Conservation (phyloP, 306 rosid genomes). For the Coriaria nepalensis region DNA sequence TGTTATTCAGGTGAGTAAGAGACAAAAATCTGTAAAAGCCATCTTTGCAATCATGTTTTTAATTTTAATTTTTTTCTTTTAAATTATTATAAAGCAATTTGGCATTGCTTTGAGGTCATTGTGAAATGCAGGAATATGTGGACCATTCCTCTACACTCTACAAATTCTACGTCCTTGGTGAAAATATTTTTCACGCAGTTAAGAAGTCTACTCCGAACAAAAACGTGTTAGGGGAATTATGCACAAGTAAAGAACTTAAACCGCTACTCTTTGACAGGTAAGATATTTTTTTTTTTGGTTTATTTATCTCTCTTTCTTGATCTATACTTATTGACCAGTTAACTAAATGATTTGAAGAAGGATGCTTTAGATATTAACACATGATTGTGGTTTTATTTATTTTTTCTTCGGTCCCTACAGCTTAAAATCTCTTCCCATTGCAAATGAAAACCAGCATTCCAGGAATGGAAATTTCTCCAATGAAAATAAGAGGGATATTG, state of each 20-base stretch:
- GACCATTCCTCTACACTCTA: constrained; percentile 79
- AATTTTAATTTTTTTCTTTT: neutral
- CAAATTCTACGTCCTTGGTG: constrained; percentile 75
- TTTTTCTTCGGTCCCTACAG: too few relatives aligned
- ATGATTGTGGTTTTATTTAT: too few relatives aligned
- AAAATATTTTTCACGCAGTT: constrained; percentile 61
- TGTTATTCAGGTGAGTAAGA: constrained; percentile 46
- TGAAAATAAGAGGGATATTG: constrained; percentile 22
- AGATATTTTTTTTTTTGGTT: constrained; percentile 1
- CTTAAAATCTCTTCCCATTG: constrained; percentile 63
- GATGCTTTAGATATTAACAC: too few relatives aligned
- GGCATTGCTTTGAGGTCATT: too few relatives aligned
- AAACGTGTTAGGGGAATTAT: constrained; percentile 32
- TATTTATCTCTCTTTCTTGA: neutral
- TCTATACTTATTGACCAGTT: too few relatives aligned
- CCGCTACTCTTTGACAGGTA: constrained; percentile 69
- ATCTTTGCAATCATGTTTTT: neutral
- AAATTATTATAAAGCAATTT: too few relatives aligned
- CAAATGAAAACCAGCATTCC: constrained; percentile 15
- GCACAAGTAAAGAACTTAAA: constrained; percentile 35
- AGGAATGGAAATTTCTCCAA: constrained; percentile 12
- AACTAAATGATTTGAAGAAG: too few relatives aligned
- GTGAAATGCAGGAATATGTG: constrained; percentile 64
- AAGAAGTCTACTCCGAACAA: constrained; percentile 76
- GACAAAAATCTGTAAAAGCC: neutral